These are phyloP conservation scores for Codiaeum variegatum DNA, from an alignment of 441 rosid genomes.

Conservation along the genomic window DNA sequence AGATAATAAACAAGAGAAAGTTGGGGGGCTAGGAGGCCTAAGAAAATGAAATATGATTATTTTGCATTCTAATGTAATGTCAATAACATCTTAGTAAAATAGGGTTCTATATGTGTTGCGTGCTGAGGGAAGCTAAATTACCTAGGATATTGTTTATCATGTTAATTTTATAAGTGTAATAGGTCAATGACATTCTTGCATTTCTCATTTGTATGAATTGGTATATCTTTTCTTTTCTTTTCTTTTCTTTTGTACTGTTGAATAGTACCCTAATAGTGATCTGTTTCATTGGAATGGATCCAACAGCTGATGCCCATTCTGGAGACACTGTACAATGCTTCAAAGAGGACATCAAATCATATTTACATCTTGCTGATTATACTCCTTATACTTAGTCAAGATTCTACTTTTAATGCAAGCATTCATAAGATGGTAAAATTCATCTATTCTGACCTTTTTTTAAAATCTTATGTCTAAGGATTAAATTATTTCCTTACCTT, in stretches of 20 bases:
- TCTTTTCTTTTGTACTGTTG: constrained; percentile 14
- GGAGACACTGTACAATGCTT: constrained; percentile 83
- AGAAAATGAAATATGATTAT: background rate
- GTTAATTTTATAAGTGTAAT: background rate
- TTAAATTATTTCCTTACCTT: constrained; percentile 17
- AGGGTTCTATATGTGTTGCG: background rate
- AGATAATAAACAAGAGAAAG: too few species aligned
- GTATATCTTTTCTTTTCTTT: constrained; percentile 9
- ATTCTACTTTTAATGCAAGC: constrained; percentile 90
- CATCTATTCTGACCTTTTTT: constrained; percentile 5
- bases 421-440: constrained; percentile 83
- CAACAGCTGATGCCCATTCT: constrained; percentile 85
- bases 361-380: constrained; percentile 95
- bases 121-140: background rate
- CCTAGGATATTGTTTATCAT: background rate
- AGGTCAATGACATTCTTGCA: background rate
- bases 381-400: constrained; percentile 97
- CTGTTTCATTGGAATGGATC: constrained; percentile 26
- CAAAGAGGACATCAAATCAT: constrained; percentile 90
- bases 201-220: constrained; percentile 12
- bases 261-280: constrained; percentile 12
- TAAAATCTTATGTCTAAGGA: constrained; percentile 3
- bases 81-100: background rate
- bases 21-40: background rate
- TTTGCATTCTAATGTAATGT: background rate